phyloP scores from a whole-genome alignment of 1,284 basidiomycete genomes.

The Phylloboletellus chloephorus region DNA sequence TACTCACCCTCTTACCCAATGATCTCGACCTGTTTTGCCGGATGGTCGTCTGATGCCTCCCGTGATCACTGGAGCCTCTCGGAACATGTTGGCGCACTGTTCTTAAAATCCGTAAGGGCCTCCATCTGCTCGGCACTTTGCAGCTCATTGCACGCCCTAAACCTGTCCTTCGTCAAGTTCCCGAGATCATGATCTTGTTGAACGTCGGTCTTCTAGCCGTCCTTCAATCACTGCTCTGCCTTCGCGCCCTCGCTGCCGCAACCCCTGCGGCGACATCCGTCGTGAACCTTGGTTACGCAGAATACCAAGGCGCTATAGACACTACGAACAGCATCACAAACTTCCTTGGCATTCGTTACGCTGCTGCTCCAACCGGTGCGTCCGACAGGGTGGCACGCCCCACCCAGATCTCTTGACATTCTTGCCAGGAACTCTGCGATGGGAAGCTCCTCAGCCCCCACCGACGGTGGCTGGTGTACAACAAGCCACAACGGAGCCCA shows the following conservation, averaged over 20 bases:
- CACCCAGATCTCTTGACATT: not conserved
- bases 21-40: too few species aligned
- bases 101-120: too few species aligned
- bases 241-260: not conserved
- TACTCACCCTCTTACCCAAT: too few species aligned
- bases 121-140: too few species aligned
- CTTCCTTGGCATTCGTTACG: conserved; percentile 33
- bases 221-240: conserved; percentile 2
- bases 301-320: conserved; percentile 29
- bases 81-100: too few species aligned
- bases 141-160: too few species aligned
- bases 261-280: conserved; percentile 1
- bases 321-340: conserved; percentile 20
- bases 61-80: too few species aligned
- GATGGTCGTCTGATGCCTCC: too few species aligned
- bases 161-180: too few species aligned
- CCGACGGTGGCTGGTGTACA: conserved; percentile 16
- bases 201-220: not conserved
- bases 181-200: too few species aligned
- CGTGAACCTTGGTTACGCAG: conserved; percentile 32
- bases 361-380: conserved; percentile 32
- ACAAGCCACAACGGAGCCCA: conserved; percentile 14
- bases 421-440: conserved; percentile 22
- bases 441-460: conserved; percentile 23
- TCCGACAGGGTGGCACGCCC: not conserved